Base-by-base conservation (phyloP, 176 grass and related monocot genomes). In the Oryza brachyantha region DNA sequence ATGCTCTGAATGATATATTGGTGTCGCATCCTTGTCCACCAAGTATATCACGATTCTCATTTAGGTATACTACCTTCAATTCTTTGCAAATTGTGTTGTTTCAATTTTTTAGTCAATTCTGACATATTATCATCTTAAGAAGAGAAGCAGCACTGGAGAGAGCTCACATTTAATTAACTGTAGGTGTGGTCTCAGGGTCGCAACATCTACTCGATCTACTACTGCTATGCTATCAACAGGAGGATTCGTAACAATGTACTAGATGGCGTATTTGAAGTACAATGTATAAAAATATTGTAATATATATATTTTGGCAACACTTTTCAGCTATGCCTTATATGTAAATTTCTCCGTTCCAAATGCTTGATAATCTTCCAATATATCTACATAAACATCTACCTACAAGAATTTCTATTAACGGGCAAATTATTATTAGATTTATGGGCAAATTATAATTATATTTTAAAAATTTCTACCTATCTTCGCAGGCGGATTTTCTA, bases 11-110 rank as follows among this genome's bases (percentile, higher is more conserved):
- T 81, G 95, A 98, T 85, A 88, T 94, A 74, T 82, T 98, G 61
- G 81, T 98, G 61, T 91, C 90, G 31, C 92, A 98, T 79, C 89
- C 95, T n/a, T 98, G 87, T 84, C 95, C 95, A 14, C 89, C 95
- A 86, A 88, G 70, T 72, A 92, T 98, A 13, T 94, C 95, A 7
- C 95, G 95, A 58, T 98, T 98, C 83, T 98, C 95, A 81, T 94
- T 98, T 77, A 90, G 95, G 95, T 94, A n/a, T n/a, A 80, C 28
- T 28, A n/a, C 46, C n/a, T 78, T 48, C 54, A 8, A 78, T 25
- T 10, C 3, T 81, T 62, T 66, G 66, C 28, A 58, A 38, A 46
- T 29, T 66, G 9, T 28, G 68, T 48, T 10, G 0, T 75, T 54
- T 83, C 8, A 13, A 14, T 40, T 26, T 43, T 41, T 68, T 12